phyloP scores from a whole-genome alignment of 2,329 filamentous ascomycete genomes.

The Fusarium chaquense region DNA sequence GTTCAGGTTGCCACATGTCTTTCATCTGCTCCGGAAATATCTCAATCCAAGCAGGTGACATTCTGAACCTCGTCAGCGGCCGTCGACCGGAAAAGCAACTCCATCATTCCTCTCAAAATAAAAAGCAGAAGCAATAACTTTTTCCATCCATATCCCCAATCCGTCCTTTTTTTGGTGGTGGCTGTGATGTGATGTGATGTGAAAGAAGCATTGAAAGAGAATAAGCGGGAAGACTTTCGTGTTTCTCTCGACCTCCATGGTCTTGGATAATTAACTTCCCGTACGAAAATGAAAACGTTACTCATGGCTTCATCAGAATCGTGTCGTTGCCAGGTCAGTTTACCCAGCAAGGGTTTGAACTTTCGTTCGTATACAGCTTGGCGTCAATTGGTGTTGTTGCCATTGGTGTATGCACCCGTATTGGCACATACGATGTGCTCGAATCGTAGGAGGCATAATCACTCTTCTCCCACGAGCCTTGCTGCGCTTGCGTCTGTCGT shows the following conservation, averaged over 20 bases:
- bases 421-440: conserved; percentile 52
- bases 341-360: conserved; percentile 39
- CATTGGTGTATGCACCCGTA: conserved; percentile 47
- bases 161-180: conserved; percentile 39
- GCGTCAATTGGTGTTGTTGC: conserved; percentile 38
- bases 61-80: conserved; percentile 33
- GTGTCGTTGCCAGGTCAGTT: conserved; percentile 43
- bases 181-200: conserved; percentile 37
- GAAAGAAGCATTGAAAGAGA: conserved; percentile 25
- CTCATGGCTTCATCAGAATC: conserved; percentile 48
- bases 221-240: conserved; percentile 32
- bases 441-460: conserved; percentile 53
- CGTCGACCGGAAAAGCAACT: conserved; percentile 38
- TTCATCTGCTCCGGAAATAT: conserved; percentile 41
- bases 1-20: conserved; percentile 24
- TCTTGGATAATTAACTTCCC: conserved; percentile 35
- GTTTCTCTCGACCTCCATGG: conserved; percentile 30
- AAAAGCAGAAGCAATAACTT: conserved; percentile 40
- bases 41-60: conserved; percentile 43
- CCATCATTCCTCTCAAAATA: conserved; percentile 26
- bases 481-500: conserved; percentile 48
- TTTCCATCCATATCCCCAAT: conserved; percentile 38
- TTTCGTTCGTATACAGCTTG: conserved; percentile 43
- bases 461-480: conserved; percentile 50
- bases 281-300: conserved; percentile 41